phyloP scores from a whole-genome alignment of 2,329 filamentous ascomycete species.

The Penicillium fuscoglaucum region DNA sequence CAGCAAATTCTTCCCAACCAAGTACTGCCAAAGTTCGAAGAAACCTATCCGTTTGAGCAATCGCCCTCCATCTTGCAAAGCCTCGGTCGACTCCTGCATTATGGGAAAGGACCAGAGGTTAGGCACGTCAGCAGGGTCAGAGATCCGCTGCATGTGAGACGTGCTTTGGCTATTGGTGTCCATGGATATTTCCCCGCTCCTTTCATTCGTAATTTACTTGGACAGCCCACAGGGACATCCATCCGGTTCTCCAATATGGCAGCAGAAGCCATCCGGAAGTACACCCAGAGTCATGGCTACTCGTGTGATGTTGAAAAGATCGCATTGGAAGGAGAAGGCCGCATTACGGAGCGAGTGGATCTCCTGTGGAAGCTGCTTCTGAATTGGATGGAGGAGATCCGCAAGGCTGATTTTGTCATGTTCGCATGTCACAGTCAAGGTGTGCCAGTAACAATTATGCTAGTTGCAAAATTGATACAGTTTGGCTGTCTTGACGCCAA shows the following conservation, averaged over 20 bases:
- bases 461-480: conserved; percentile 88
- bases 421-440: conserved; percentile 96
- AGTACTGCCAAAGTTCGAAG: conserved; percentile 50
- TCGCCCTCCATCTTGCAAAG: conserved; percentile 66
- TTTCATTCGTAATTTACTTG: conserved; percentile 83
- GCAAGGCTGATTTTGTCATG: conserved; percentile 82
- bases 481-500: conserved; percentile 77
- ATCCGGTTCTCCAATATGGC: conserved; percentile 88
- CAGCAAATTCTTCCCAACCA: conserved; percentile 47
- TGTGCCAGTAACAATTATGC: conserved; percentile 88
- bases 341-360: conserved; percentile 83
- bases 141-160: conserved; percentile 71
- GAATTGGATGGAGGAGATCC: conserved; percentile 91
- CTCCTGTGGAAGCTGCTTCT: conserved; percentile 91
- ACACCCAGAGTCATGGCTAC: conserved; percentile 73
- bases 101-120: conserved; percentile 57
- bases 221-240: conserved; percentile 93
- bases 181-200: conserved; percentile 91
- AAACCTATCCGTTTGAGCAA: conserved; percentile 47
- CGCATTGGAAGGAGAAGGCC: conserved; percentile 90
- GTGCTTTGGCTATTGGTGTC: conserved; percentile 87
- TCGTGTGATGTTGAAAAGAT: conserved; percentile 87
- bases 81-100: conserved; percentile 47
- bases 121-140: conserved; percentile 72
- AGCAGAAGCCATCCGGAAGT: conserved; percentile 78